phyloP scores from a whole-genome alignment of 495 filamentous ascomycete species.

The Trichoderma erinaceum region DNA sequence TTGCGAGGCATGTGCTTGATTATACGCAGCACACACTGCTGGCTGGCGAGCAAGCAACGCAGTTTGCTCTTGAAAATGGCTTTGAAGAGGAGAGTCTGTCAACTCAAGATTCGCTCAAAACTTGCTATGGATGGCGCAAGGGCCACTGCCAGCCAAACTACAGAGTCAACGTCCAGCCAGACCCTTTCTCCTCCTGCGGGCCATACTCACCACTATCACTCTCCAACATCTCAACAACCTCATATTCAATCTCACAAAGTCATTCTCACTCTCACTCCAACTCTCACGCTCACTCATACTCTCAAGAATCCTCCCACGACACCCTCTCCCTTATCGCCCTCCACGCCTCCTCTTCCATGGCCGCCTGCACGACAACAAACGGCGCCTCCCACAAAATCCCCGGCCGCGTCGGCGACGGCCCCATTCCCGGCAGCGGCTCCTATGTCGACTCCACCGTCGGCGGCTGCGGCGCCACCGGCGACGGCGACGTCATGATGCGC shows the following conservation, averaged over 20 bases:
- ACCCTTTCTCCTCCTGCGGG: slow-evolving; percentile 32
- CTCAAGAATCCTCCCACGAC: slow-evolving; percentile 29
- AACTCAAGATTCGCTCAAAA: slow-evolving; percentile 28
- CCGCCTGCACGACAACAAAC: slow-evolving; percentile 44
- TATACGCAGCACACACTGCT: slow-evolving; percentile 42
- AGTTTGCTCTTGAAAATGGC: slow-evolving; percentile 40
- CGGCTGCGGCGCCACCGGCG: slow-evolving; percentile 44
- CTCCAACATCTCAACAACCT: background rate
- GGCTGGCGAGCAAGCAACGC: slow-evolving; percentile 40
- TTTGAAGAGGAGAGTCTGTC: slow-evolving; percentile 35
- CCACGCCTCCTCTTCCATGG: slow-evolving; percentile 33
- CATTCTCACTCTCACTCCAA: background rate
- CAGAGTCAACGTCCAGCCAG: slow-evolving; percentile 33
- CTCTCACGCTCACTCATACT: background rate
- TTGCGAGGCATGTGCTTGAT: slow-evolving; percentile 40
- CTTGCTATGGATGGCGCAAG: slow-evolving; percentile 34
- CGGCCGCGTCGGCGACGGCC: slow-evolving; percentile 43
- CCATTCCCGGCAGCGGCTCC: slow-evolving; percentile 41
- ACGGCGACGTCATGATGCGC: slow-evolving; percentile 49
- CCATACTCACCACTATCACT: slow-evolving; percentile 30
- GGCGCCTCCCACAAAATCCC: slow-evolving; percentile 43
- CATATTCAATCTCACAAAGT: slow-evolving; percentile 12
- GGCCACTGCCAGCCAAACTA: slow-evolving; percentile 37
- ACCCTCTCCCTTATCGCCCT: slow-evolving; percentile 45
- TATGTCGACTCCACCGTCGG: slow-evolving; percentile 46